phyloP scores from a whole-genome alignment of 2,329 filamentous ascomycete genomes.

The Arthrobotrys megalospora region DNA sequence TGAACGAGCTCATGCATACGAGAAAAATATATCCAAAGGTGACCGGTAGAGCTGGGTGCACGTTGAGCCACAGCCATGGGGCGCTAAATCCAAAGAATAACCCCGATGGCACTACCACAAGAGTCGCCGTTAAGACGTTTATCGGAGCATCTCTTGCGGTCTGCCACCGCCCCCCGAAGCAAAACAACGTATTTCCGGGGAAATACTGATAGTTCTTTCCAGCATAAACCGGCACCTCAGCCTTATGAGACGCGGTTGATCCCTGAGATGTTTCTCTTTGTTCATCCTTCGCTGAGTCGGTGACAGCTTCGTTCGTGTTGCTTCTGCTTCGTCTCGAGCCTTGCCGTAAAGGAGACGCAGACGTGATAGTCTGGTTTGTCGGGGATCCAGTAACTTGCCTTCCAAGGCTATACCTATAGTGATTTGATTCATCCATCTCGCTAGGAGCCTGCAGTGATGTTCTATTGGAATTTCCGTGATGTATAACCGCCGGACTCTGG shows the following conservation, averaged over 20 bases:
- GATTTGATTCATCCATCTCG: conserved; percentile 55
- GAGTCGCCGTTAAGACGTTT: conserved; percentile 85
- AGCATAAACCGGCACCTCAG: conserved; percentile 37
- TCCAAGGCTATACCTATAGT: conserved; percentile 57
- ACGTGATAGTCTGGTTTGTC: conserved; percentile 62
- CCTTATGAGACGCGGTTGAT: conserved; percentile 37
- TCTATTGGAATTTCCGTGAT: conserved; percentile 52
- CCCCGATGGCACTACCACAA: conserved; percentile 82
- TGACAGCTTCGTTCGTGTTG: conserved; percentile 36
- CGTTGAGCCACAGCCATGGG: conserved; percentile 85
- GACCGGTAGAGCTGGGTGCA: conserved; percentile 90
- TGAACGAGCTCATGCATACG: conserved; percentile 90
- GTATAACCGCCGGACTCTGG: conserved; percentile 43
- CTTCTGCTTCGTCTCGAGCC: conserved; percentile 66
- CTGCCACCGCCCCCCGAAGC: conserved; percentile 85
- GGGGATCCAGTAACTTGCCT: conserved; percentile 59
- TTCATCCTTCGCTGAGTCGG: conserved; percentile 40
- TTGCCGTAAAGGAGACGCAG: conserved; percentile 65
- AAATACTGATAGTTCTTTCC: conserved; percentile 93
- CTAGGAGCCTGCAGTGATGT: conserved; percentile 54
- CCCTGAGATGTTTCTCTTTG: conserved; percentile 48
- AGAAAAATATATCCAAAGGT: conserved; percentile 92
- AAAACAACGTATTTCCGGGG: conserved; percentile 92
- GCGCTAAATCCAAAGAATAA: conserved; percentile 83
- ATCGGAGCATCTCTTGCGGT: conserved; percentile 90